A percentile compares a stretch with the other conserved stretches of the same genome.
phyloP scores from a whole-genome alignment of 768 basidiomycete species.

The Leucocoprinus leucothites region DNA sequence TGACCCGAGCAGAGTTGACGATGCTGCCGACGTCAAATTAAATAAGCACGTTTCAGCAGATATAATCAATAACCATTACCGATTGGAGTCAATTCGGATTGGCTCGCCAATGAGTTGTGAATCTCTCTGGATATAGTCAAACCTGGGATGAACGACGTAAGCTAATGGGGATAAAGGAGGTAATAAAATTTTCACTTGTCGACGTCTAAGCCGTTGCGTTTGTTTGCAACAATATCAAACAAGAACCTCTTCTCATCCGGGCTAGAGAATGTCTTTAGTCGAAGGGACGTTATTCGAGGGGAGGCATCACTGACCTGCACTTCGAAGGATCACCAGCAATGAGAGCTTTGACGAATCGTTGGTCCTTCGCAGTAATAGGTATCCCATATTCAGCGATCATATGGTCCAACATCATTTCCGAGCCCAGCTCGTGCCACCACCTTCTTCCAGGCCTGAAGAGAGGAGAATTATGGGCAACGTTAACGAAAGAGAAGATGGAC shows the following conservation, averaged over 20 bases:
- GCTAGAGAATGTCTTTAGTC: slow-evolving; percentile 15
- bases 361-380: slow-evolving; percentile 44
- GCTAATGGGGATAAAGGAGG: background rate
- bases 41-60: too few species aligned
- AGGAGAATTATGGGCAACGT: background rate
- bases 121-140: slow-evolving; percentile 81
- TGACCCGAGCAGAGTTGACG: slow-evolving; percentile 70
- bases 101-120: slow-evolving; percentile 67
- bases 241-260: slow-evolving; percentile 63
- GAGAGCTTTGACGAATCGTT: slow-evolving; percentile 69
- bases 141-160: slow-evolving; percentile 35
- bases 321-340: slow-evolving; percentile 59
- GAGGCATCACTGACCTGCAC: slow-evolving; percentile 43
- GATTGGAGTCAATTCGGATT: slow-evolving; percentile 45
- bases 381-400: slow-evolving; percentile 57
- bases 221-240: slow-evolving; percentile 85
- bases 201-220: slow-evolving; percentile 79
- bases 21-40: too few species aligned
- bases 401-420: slow-evolving; percentile 79
- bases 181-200: slow-evolving; percentile 57
- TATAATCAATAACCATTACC: slow-evolving; percentile 34
- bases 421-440: slow-evolving; percentile 80
- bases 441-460: slow-evolving; percentile 37
- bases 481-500: background rate
- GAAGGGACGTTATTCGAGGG: background rate